Percentiles rank a stretch among this genome's conserved stretches.
Conservation (phyloP, 192 early-diverging fungal species). For the Podila horticola region DNA sequence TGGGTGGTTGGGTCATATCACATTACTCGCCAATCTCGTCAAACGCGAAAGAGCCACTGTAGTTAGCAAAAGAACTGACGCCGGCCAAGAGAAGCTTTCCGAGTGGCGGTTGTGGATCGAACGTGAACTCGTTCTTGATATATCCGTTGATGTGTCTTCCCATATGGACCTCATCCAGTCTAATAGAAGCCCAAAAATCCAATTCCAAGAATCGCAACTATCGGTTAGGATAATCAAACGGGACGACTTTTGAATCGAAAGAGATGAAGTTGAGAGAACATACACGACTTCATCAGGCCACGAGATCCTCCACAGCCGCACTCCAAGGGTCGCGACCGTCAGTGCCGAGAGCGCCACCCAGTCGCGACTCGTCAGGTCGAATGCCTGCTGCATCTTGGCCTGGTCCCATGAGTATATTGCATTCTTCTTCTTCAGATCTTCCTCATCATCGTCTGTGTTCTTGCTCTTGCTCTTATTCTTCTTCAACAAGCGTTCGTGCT, state of each 20-base stretch:
- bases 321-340: conserved; percentile 22
- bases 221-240: background rate
- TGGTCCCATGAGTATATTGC: conserved; percentile 8
- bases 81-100: conserved; percentile 59
- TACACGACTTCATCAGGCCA: conserved; percentile 51
- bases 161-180: conserved; percentile 77
- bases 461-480: no score
- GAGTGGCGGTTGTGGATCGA: conserved; percentile 55
- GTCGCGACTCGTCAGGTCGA: conserved; percentile 9
- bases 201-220: background rate
- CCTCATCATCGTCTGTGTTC: background rate
- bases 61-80: conserved; percentile 74
- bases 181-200: conserved; percentile 6
- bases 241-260: background rate
- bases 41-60: conserved; percentile 89
- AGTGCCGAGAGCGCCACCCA: conserved; percentile 18
- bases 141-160: conserved; percentile 73
- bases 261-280: background rate
- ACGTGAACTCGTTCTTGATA: conserved; percentile 69
- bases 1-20: background rate
- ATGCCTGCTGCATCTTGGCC: background rate
- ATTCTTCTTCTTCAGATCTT: conserved; percentile 11
- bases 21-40: conserved; percentile 82
- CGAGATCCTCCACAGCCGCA: conserved; percentile 41
- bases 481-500: no score